These are phyloP conservation scores for Clavispora asparagi DNA, from an alignment of 805 yeast species.

Conservation along the genomic window DNA sequence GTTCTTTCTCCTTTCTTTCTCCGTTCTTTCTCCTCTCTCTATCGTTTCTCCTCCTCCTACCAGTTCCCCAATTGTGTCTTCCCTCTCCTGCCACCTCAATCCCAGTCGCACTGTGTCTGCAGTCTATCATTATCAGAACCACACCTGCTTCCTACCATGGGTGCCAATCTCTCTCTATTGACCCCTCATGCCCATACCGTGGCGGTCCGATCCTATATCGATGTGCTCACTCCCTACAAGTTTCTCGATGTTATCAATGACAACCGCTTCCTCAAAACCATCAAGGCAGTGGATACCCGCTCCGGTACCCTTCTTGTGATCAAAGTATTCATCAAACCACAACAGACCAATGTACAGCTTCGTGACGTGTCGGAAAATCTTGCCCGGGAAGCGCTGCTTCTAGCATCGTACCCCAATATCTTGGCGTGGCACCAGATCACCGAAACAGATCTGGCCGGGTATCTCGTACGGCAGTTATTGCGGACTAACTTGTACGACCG, in stretches of 20 bases:
- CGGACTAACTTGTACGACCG: conserved; percentile 83
- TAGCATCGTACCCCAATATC: conserved; percentile 49
- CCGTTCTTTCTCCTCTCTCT: not conserved
- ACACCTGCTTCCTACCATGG: conserved; percentile 48
- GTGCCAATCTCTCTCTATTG: conserved; percentile 76
- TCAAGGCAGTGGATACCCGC: conserved; percentile 63
- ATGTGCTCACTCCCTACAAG: conserved; percentile 69
- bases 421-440: conserved; percentile 68
- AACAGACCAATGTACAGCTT: conserved; percentile 23
- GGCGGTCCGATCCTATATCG: conserved; percentile 84
- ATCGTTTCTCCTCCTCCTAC: too few relatives aligned
- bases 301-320: conserved; percentile 66
- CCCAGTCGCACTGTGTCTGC: not conserved
- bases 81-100: not conserved
- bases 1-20: too few relatives aligned
- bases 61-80: too few relatives aligned
- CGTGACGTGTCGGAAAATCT: conserved; percentile 21
- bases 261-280: conserved; percentile 80
- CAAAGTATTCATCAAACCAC: conserved; percentile 79
- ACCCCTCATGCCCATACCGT: conserved; percentile 92
- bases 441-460: conserved; percentile 90
- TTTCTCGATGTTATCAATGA: conserved; percentile 73
- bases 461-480: conserved; percentile 76
- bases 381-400: conserved; percentile 31
- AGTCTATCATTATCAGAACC: not conserved